A percentile compares a stretch with the other conserved stretches of the same genome.
phyloP scores from a whole-genome alignment of 2,329 filamentous ascomycete genomes.

The Metarhizium rileyi region DNA sequence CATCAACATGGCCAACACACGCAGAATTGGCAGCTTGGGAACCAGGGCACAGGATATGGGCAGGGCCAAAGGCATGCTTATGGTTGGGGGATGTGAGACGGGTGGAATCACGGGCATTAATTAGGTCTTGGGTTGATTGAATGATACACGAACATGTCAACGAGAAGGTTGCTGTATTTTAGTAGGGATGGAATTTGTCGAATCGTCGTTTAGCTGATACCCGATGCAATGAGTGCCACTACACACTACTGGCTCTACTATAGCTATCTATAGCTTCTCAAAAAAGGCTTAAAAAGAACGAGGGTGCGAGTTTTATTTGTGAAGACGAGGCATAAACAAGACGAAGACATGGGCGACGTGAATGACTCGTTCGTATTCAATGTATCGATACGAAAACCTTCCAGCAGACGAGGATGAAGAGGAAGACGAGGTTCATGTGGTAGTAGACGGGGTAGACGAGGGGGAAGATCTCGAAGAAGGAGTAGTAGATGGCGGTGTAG shows the following conservation, averaged over 20 bases:
- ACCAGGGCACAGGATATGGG: background rate
- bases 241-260: no score
- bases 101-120: conserved; percentile 4
- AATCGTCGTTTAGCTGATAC: background rate
- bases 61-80: conserved; percentile 2
- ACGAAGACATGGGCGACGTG: no score
- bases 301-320: no score
- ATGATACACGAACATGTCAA: background rate
- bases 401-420: conserved; percentile 50
- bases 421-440: conserved; percentile 51
- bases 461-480: conserved; percentile 58
- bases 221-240: conserved; percentile 34
- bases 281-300: no score
- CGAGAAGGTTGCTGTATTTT: background rate
- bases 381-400: no score
- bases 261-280: no score
- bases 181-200: background rate
- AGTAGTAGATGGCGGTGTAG: conserved; percentile 53
- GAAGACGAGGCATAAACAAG: no score
- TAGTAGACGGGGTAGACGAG: conserved; percentile 52
- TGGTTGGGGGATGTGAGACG: conserved; percentile 6
- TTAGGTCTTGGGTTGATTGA: background rate
- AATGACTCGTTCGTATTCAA: no score
- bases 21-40: conserved; percentile 2
- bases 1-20: background rate